These are phyloP conservation scores for Claviceps spartinae DNA, from an alignment of 2,329 filamentous ascomycete genomes.

Conservation along the genomic window DNA sequence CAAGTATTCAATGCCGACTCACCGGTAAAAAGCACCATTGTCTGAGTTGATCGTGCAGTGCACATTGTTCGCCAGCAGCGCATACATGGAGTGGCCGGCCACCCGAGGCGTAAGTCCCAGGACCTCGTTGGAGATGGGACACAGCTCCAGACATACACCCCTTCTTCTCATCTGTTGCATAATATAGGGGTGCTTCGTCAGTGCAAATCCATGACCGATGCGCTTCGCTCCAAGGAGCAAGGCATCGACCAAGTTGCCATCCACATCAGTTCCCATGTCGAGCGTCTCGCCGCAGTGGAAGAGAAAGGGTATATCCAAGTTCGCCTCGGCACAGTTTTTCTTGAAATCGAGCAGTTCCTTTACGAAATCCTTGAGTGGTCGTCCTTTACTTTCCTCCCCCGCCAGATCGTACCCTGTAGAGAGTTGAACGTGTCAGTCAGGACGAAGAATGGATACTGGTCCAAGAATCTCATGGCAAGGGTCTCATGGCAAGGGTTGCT, in stretches of 20 bases:
- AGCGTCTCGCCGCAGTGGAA: slow-evolving; percentile 69
- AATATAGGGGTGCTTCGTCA: slow-evolving; percentile 53
- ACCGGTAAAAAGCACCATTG: slow-evolving; percentile 62
- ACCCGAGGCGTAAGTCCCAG: slow-evolving; percentile 54
- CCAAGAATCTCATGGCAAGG: not conserved
- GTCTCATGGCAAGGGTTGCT: not conserved
- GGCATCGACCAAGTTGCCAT: slow-evolving; percentile 58
- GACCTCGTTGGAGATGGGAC: slow-evolving; percentile 66
- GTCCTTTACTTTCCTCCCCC: slow-evolving; percentile 50
- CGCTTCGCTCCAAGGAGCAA: slow-evolving; percentile 52
- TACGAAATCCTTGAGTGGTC: slow-evolving; percentile 43
- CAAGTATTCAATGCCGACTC: slow-evolving; percentile 9
- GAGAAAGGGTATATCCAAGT: slow-evolving; percentile 53
- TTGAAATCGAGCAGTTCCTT: slow-evolving; percentile 43
- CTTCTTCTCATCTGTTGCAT: slow-evolving; percentile 49
- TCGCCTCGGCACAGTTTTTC: slow-evolving; percentile 30
- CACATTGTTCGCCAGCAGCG: slow-evolving; percentile 55
- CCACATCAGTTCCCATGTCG: slow-evolving; percentile 47
- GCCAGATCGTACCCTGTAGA: slow-evolving; percentile 52
- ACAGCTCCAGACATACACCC: slow-evolving; percentile 60
- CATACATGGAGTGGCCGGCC: slow-evolving; percentile 53
- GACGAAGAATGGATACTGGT: not conserved
- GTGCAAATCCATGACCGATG: slow-evolving; percentile 60
- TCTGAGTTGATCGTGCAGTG: slow-evolving; percentile 64
- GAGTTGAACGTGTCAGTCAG: not conserved